Percentiles rank a stretch among this genome's conserved stretches.
These are phyloP conservation scores for Coniochaeta prunicola DNA, from an alignment of 2,329 filamentous ascomycete genomes.

Conservation along the genomic window DNA sequence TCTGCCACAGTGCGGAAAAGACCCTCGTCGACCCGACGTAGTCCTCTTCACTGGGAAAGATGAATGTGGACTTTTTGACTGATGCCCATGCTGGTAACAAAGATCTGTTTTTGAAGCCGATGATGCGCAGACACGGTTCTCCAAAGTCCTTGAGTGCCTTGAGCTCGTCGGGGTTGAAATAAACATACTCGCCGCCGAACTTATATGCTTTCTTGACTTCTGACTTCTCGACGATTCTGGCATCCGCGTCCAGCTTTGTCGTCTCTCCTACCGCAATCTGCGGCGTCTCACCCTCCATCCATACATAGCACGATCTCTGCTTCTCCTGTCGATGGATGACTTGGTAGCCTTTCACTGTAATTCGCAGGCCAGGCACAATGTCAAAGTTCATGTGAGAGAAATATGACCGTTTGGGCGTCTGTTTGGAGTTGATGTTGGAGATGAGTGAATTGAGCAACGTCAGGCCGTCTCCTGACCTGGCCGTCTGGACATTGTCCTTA, in stretches of 20 bases:
- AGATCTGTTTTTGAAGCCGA: conserved; percentile 83
- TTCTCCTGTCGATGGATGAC: conserved; percentile 78
- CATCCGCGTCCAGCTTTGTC: conserved; percentile 70
- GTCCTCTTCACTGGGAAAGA: conserved; percentile 87
- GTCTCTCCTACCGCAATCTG: conserved; percentile 74
- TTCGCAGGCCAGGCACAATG: conserved; percentile 73
- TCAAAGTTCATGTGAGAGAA: conserved; percentile 87
- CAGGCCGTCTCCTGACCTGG: conserved; percentile 67
- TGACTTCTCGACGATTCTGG: conserved; percentile 66
- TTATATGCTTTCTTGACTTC: conserved; percentile 92
- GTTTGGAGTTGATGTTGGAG: conserved; percentile 84
- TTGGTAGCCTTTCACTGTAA: conserved; percentile 91
- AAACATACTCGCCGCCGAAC: conserved; percentile 84
- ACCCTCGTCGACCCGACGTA: conserved; percentile 88
- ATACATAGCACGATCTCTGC: conserved; percentile 79
- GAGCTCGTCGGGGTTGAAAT: conserved; percentile 80
- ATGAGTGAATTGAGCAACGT: conserved; percentile 72
- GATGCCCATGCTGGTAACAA: conserved; percentile 77
- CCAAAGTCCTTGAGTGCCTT: conserved; percentile 73
- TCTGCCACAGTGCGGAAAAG: conserved; percentile 85
- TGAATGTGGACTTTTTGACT: conserved; percentile 78
- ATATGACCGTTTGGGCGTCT: conserved; percentile 74
- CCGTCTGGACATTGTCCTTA: conserved; percentile 49
- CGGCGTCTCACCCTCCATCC: conserved; percentile 75
- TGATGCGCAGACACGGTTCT: conserved; percentile 73